Conservation (phyloP, 2,329 filamentous ascomycete genomes). For the Penicillium sp. region DNA sequence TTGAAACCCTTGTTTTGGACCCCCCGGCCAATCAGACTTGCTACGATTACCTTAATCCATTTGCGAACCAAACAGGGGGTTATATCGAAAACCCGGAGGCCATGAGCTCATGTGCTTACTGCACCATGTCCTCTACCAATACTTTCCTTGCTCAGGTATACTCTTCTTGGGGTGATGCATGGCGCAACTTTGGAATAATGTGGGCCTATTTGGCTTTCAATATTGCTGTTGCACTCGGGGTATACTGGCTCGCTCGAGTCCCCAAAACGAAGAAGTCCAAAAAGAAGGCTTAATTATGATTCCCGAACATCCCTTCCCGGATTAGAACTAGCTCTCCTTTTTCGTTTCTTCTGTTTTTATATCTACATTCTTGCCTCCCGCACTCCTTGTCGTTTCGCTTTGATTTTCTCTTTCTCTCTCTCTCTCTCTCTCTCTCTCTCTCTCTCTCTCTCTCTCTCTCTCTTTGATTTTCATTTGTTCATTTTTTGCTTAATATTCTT, state of each 20-base stretch:
- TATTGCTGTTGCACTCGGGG: neutral
- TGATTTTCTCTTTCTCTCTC: no score
- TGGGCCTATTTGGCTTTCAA: constrained; percentile 12
- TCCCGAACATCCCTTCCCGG: no score
- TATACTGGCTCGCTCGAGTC: neutral
- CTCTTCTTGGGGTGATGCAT: neutral
- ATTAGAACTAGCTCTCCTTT: no score
- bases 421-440: no score
- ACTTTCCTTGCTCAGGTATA: constrained; percentile 1
- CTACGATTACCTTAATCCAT: constrained; percentile 8
- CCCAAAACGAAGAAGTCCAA: no score
- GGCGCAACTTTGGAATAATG: constrained; percentile 19
- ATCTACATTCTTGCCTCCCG: no score
- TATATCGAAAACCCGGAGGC: constrained; percentile 4
- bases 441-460: no score
- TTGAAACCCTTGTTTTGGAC: constrained; percentile 8
- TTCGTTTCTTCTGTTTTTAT: no score
- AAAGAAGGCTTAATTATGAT: no score
- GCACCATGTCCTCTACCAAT: constrained; percentile 3
- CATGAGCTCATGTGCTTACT: constrained; percentile 5
- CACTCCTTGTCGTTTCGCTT: no score
- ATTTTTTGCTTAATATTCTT: no score
- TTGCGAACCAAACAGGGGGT: neutral
- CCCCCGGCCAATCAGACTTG: constrained; percentile 10
- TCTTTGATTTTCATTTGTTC: no score